phyloP scores from a whole-genome alignment of 75 land plant genomes.

The Selaginella moellendorffii region DNA sequence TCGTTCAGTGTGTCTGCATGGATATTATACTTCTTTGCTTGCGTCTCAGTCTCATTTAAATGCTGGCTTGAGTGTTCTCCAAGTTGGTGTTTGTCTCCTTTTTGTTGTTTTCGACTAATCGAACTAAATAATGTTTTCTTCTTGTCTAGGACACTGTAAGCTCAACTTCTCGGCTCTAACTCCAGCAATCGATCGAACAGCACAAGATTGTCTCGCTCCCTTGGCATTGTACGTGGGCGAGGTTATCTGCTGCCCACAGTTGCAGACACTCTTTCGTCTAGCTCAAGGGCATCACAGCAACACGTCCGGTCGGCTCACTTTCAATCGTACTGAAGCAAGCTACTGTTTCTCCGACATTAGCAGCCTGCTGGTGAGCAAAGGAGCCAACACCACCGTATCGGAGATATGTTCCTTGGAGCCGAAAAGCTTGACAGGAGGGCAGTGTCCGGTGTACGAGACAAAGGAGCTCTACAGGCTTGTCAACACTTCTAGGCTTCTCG shows the following conservation, averaged over 20 bases:
- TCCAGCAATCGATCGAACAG: slow-evolving; percentile 25
- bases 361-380: slow-evolving; percentile 60
- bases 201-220: slow-evolving; percentile 66
- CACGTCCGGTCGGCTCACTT: slow-evolving; percentile 38
- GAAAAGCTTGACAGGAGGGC: slow-evolving; percentile 65
- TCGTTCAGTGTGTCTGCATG: neutral
- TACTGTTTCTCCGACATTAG: slow-evolving; percentile 73
- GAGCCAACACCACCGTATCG: slow-evolving; percentile 53
- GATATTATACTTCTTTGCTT: too few relatives aligned
- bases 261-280: slow-evolving; percentile 59
- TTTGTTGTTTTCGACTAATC: too few relatives aligned
- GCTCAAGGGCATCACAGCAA: slow-evolving; percentile 51
- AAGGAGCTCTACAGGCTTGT: slow-evolving; percentile 47
- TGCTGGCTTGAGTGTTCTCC: too few relatives aligned
- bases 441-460: slow-evolving; percentile 69
- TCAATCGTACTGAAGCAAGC: slow-evolving; percentile 40
- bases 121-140: too few relatives aligned
- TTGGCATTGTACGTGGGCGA: slow-evolving; percentile 67
- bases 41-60: too few relatives aligned
- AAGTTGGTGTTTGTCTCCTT: too few relatives aligned
- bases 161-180: neutral
- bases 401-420: slow-evolving; percentile 57
- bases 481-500: slow-evolving; percentile 55
- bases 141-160: neutral
- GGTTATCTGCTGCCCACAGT: slow-evolving; percentile 94